A percentile compares a stretch with the other conserved stretches of the same genome.
Conservation (phyloP, 345 rosid species). For the Erucastrum elatum region DNA sequence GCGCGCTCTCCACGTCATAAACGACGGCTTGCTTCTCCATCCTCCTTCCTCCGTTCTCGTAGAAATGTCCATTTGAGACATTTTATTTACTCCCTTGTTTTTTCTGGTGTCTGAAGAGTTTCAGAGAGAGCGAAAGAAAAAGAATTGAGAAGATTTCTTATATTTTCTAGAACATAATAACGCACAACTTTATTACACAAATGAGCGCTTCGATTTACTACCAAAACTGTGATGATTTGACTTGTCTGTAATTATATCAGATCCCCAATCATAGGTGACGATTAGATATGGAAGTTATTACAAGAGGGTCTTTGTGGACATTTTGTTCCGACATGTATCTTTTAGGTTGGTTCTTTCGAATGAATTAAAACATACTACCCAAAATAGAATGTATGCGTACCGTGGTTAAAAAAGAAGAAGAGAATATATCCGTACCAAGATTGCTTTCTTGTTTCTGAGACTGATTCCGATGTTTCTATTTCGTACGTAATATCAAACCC, state of each 20-base stretch:
- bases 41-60: constrained; percentile 24
- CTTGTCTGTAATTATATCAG: neutral
- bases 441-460: neutral
- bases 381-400: neutral
- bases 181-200: neutral
- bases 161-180: neutral
- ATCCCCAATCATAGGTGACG: constrained; percentile 7
- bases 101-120: neutral
- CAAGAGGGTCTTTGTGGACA: neutral
- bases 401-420: too few relatives aligned
- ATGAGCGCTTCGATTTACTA: constrained; percentile 1
- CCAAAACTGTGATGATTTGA: neutral
- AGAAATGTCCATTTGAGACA: constrained; percentile 14
- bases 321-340: neutral
- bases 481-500: too few relatives aligned
- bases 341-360: neutral
- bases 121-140: neutral
- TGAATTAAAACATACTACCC: neutral
- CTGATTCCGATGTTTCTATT: neutral
- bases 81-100: neutral
- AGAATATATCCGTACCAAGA: neutral
- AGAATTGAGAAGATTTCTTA: neutral
- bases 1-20: constrained; percentile 58
- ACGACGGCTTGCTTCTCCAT: constrained; percentile 42
- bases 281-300: neutral